Conservation (phyloP, 148 eudicot species). For the Rhododendron simsii region DNA sequence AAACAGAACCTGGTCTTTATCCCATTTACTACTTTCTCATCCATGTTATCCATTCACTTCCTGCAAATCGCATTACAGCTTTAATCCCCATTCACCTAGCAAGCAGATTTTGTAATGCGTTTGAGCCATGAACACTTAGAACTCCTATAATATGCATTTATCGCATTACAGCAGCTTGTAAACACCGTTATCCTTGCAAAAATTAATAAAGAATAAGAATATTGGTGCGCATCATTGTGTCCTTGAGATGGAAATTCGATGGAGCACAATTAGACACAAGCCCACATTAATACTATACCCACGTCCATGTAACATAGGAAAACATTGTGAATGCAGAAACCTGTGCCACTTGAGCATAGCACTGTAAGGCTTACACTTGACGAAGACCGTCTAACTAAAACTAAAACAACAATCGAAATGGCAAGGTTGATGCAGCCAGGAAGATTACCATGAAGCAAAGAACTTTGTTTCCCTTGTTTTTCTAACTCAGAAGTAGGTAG, state of each 20-base stretch:
- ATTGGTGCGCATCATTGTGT: neutral
- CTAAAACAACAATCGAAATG: neutral
- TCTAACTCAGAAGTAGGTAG: slow-evolving; percentile 38
- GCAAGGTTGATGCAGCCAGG: neutral
- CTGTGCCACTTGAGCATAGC: neutral
- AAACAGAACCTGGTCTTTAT: too few relatives aligned
- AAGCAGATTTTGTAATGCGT: neutral
- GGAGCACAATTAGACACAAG: neutral
- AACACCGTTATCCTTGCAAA: neutral
- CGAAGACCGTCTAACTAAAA: neutral
- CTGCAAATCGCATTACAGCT: too few relatives aligned
- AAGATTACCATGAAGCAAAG: slow-evolving; percentile 52
- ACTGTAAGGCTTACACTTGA: neutral
- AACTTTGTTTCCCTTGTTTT: slow-evolving; percentile 38
- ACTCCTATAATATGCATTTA: neutral
- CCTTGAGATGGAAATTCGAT: neutral
- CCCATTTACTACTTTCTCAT: too few relatives aligned
- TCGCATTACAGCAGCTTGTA: neutral
- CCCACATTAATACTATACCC: neutral
- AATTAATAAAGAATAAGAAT: neutral
- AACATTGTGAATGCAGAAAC: neutral
- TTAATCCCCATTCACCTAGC: neutral
- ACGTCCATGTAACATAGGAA: neutral
- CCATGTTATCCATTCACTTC: too few relatives aligned
- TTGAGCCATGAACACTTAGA: neutral